Evolutionary conservation across 1,284 basidiomycete species (phyloP), one percentile per base, ranked within the genome.

Genomic region (Moesziomyces sp.): DNA sequence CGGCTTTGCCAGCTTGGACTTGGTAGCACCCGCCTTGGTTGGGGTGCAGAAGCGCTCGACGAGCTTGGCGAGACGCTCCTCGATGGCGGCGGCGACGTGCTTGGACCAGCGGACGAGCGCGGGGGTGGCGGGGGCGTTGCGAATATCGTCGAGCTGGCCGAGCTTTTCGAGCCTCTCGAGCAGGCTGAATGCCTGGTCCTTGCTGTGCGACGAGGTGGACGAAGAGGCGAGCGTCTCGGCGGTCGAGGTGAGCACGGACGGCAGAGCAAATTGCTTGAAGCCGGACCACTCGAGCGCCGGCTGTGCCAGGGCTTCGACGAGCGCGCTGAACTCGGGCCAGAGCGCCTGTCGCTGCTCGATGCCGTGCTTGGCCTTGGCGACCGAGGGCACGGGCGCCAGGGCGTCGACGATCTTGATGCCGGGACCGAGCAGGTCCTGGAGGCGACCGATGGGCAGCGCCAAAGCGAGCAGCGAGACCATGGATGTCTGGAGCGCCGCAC

Each of bases 371-470:
- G 58, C 42, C 46, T 64, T 58, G 38, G 49, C 52, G 19, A 58
- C 69, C 5, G 55, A 48, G 7, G 65, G 53, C 5, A 60, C 51
- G 8, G 71, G 69, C 1, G 76, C 58, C 16, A 80, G 60, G 5
- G 57, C 62, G 33, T 80, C 79, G 46, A 82, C 57, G 40, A 78
- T 62, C 56, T 76, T 79, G 51, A 79, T 65, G 3, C 78, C 74
- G 2, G 71, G 64, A 14, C 79, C 74, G n/a, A 82, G 68, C 30
- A 82, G 66, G 46, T 84, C 82, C 54, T 80, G 81, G 16, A 84
- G 64, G 13, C 82, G 68, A 3, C 79, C 82, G 5, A 75, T 60
- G 6, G 82, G 82, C 7, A 84, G 43, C 4, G 62, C 40, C 24
- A 83, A 43, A 4, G 64, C 59, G 2, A 81, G 43, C 5, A 84